Conservation (phyloP, 306 rosid genomes). For the Ziziphus jujuba region DNA sequence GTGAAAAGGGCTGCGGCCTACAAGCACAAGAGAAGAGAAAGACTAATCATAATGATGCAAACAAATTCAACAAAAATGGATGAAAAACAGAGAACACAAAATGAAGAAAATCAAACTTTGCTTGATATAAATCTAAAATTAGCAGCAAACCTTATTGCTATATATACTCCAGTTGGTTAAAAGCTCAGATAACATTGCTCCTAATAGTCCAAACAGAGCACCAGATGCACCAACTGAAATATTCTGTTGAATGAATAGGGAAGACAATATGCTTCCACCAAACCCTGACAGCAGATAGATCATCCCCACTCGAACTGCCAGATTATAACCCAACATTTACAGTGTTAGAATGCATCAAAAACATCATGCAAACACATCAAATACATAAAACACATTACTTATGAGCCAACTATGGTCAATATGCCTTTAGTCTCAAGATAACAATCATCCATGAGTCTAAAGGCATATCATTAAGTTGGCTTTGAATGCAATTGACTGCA, state of each 20-base stretch:
- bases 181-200: constrained; percentile 56
- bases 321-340: neutral
- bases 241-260: constrained; percentile 33
- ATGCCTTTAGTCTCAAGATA: neutral
- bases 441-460: neutral
- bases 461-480: neutral
- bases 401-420: neutral
- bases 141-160: constrained; percentile 36
- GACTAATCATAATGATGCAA: neutral
- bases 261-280: constrained; percentile 48
- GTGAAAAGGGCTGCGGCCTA: constrained; percentile 51
- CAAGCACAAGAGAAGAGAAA: neutral
- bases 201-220: constrained; percentile 52
- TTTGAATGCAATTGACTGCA: neutral
- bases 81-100: neutral
- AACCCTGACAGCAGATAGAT: constrained; percentile 44
- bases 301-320: constrained; percentile 41
- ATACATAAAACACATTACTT: neutral
- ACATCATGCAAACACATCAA: neutral
- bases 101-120: neutral
- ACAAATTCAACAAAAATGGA: neutral
- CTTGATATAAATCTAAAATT: neutral
- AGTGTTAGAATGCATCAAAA: neutral
- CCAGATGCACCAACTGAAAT: constrained; percentile 56
- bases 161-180: constrained; percentile 48